Percentiles rank a stretch among this genome's conserved stretches.
Evolutionary conservation across 2,329 filamentous ascomycete species (phyloP).

Genomic region (Aspergillus latus): DNA sequence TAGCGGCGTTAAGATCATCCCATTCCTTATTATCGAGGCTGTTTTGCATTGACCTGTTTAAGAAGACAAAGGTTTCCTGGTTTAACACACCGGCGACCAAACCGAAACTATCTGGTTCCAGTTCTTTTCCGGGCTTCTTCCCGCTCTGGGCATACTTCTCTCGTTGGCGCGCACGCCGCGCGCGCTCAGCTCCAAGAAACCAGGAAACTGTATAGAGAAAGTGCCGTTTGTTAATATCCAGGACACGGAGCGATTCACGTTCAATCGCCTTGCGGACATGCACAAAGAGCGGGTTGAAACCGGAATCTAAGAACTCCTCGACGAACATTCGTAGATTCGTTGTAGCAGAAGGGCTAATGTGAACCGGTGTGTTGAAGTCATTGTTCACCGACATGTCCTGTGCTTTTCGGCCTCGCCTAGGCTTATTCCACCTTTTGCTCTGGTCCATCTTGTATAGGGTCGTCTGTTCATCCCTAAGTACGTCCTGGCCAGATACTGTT

Average conservation of each 20-base stretch:
- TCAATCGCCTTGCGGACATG: constrained; percentile 88
- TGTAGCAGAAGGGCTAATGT: constrained; percentile 72
- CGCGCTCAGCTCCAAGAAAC: constrained; percentile 85
- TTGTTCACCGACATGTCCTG: constrained; percentile 59
- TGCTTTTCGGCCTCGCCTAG: constrained; percentile 62
- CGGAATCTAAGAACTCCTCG: constrained; percentile 89
- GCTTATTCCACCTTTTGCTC: constrained; percentile 85
- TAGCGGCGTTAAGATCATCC: constrained; percentile 80
- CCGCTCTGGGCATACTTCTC: constrained; percentile 52
- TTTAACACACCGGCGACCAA: constrained; percentile 87
- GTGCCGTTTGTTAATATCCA: constrained; percentile 74
- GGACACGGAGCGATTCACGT: constrained; percentile 78
- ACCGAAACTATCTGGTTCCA: constrained; percentile 73
- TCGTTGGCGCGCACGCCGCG: constrained; percentile 63
- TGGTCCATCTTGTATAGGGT: constrained; percentile 87
- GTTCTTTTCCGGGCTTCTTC: constrained; percentile 49
- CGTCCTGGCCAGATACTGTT: constrained; percentile 84
- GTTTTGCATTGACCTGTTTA: constrained; percentile 79
- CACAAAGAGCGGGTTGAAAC: constrained; percentile 87
- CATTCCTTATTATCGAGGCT: constrained; percentile 81
- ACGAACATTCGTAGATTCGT: constrained; percentile 77
- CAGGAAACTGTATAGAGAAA: constrained; percentile 91
- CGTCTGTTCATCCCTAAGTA: constrained; percentile 69
- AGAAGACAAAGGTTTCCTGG: constrained; percentile 88
- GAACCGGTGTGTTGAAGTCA: constrained; percentile 73